A percentile compares a stretch with the other conserved stretches of the same genome.
Evolutionary conservation across 768 basidiomycete species (phyloP).

Genomic region (Tremella mesenterica): DNA sequence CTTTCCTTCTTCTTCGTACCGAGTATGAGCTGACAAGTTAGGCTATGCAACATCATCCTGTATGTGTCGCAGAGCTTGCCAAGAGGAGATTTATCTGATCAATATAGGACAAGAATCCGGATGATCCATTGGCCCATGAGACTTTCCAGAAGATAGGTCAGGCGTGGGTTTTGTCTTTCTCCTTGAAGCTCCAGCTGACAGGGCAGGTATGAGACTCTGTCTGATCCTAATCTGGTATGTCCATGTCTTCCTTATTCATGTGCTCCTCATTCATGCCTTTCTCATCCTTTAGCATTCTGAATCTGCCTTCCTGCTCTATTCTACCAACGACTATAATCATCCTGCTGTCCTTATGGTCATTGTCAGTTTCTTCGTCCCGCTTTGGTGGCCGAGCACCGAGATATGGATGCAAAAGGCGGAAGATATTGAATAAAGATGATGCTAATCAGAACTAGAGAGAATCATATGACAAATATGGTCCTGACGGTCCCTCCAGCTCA

Average conservation of each 20-base stretch:
- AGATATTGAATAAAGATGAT: too few species aligned
- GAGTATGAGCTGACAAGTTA: slow-evolving; percentile 39
- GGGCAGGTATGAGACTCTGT: slow-evolving; percentile 32
- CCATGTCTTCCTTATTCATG: too few species aligned
- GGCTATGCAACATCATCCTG: slow-evolving; percentile 53
- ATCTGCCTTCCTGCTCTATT: too few species aligned
- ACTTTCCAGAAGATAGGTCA: slow-evolving; percentile 84
- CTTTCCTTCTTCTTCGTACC: not conserved
- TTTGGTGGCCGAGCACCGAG: too few species aligned
- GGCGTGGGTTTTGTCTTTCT: slow-evolving; percentile 50
- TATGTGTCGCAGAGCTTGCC: not conserved
- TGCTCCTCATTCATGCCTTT: too few species aligned
- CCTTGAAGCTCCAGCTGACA: not conserved
- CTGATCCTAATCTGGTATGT: slow-evolving; percentile 34
- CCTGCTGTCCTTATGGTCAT: too few species aligned
- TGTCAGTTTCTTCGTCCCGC: too few species aligned
- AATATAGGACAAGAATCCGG: too few species aligned
- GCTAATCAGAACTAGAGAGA: slow-evolving; percentile 20
- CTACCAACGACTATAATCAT: too few species aligned
- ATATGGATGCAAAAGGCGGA: too few species aligned
- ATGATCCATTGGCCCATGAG: slow-evolving; percentile 70
- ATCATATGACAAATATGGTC: slow-evolving; percentile 37
- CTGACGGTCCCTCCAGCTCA: slow-evolving; percentile 46
- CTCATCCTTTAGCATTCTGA: too few species aligned
- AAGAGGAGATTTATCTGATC: slow-evolving; percentile 9